Percentiles rank a stretch among this genome's conserved stretches.
Evolutionary conservation across 257 asterid species (phyloP).

Genomic region (Solanum arcanum): DNA sequence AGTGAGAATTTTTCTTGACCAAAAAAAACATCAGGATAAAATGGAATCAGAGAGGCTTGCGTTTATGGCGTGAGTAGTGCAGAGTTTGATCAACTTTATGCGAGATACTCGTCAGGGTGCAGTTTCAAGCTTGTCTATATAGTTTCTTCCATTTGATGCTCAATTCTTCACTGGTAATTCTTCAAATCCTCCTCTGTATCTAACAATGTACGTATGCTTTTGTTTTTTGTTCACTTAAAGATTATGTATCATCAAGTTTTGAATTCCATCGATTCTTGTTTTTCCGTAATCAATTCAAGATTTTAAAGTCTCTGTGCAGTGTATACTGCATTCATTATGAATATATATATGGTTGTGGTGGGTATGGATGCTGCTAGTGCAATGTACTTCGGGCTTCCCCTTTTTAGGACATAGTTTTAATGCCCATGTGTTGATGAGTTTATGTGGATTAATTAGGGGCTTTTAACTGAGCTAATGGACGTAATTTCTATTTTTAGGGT

Average conservation of each 20-base stretch:
- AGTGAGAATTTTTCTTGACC: not conserved
- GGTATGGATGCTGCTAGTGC: not conserved
- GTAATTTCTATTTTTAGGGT: not conserved
- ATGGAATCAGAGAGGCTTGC: not conserved
- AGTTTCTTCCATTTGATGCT: not conserved
- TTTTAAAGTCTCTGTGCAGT: not conserved
- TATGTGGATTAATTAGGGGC: not conserved
- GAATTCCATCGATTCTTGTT: not conserved
- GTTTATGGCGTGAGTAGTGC: not conserved
- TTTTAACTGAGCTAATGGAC: not conserved
- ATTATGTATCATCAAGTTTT: not conserved
- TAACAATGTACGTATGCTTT: not conserved
- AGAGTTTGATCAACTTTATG: not conserved
- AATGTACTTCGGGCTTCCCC: not conserved
- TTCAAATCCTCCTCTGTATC: not conserved
- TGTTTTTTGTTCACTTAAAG: not conserved
- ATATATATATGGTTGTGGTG: not conserved
- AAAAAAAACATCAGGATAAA: not conserved
- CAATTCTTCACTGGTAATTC: not conserved
- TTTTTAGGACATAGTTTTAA: not conserved
- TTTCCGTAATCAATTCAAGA: not conserved
- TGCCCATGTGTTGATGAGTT: not conserved
- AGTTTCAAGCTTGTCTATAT: not conserved
- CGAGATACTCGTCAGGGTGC: not conserved
- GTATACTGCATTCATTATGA: not conserved